These are phyloP conservation scores for Pseudotulostoma volvatum DNA, from an alignment of 495 filamentous ascomycete species.

Conservation along the genomic window DNA sequence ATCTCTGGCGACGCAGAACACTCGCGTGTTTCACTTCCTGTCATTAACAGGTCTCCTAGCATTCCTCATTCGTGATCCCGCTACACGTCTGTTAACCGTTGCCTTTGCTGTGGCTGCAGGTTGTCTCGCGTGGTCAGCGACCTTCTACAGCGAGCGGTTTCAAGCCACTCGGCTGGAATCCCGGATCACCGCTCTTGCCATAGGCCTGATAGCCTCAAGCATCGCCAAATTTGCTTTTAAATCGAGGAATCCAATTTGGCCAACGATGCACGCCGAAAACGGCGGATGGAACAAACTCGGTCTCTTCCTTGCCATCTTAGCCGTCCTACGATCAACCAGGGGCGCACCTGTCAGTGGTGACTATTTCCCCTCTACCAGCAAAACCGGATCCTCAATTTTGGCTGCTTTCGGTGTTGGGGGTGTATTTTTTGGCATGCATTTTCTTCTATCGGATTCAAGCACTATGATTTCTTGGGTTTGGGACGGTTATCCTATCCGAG, in stretches of 20 bases:
- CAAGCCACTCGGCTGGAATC: slow-evolving; percentile 62
- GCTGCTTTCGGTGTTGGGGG: slow-evolving; percentile 67
- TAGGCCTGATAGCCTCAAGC: slow-evolving; percentile 71
- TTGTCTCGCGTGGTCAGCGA: slow-evolving; percentile 69
- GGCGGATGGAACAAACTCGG: slow-evolving; percentile 88
- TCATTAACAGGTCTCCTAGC: slow-evolving; percentile 67
- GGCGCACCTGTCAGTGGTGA: slow-evolving; percentile 35
- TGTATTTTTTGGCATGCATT: slow-evolving; percentile 81
- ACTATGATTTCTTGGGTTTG: slow-evolving; percentile 99
- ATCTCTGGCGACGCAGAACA: slow-evolving; percentile 46
- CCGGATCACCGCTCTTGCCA: slow-evolving; percentile 59
- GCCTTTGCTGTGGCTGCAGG: slow-evolving; percentile 62
- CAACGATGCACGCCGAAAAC: slow-evolving; percentile 72
- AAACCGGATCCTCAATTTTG: slow-evolving; percentile 52
- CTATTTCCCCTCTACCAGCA: slow-evolving; percentile 28
- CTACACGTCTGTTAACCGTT: slow-evolving; percentile 61
- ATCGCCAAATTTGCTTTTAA: slow-evolving; percentile 85
- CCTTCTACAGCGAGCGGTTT: slow-evolving; percentile 59
- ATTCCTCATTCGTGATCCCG: slow-evolving; percentile 58
- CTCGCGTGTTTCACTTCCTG: slow-evolving; percentile 52
- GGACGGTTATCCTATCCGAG: slow-evolving; percentile 87
- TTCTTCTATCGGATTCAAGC: slow-evolving; percentile 87
- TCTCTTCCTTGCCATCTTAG: slow-evolving; percentile 55
- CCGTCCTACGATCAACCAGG: slow-evolving; percentile 51
- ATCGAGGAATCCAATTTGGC: slow-evolving; percentile 98